Evolutionary conservation across 176 grass and related monocot genomes (phyloP).

Genomic region (Canna indica): DNA sequence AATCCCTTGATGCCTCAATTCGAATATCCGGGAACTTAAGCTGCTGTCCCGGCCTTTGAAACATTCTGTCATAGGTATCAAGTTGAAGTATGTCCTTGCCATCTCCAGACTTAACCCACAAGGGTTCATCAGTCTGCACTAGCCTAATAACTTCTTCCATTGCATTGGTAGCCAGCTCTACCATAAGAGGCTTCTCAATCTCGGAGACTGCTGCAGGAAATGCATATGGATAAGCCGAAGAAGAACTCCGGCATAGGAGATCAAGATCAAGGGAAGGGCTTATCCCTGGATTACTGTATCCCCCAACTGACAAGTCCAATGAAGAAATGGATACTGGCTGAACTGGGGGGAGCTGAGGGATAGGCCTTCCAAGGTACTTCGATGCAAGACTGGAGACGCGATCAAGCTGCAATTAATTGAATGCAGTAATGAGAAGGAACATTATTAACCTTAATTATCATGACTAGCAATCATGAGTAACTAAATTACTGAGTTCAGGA

Average conservation of each 20-base stretch:
- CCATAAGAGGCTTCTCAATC: slow-evolving; percentile 64
- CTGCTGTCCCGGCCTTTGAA: slow-evolving; percentile 38
- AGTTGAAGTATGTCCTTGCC: slow-evolving; percentile 39
- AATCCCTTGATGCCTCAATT: slow-evolving; percentile 64
- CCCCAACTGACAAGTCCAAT: slow-evolving; percentile 52
- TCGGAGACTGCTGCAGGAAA: slow-evolving; percentile 27
- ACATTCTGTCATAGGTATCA: slow-evolving; percentile 54
- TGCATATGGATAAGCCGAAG: slow-evolving; percentile 41
- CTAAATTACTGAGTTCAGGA: not conserved
- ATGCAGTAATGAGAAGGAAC: slow-evolving; percentile 10
- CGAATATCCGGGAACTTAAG: slow-evolving; percentile 38
- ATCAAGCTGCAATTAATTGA: slow-evolving; percentile 49
- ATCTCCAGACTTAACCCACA: slow-evolving; percentile 54
- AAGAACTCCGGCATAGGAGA: slow-evolving; percentile 46
- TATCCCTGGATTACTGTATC: slow-evolving; percentile 14
- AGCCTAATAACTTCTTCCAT: slow-evolving; percentile 80
- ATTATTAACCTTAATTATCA: not conserved
- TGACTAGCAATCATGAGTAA: not conserved
- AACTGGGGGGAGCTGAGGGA: slow-evolving; percentile 54
- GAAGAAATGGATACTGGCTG: slow-evolving; percentile 38
- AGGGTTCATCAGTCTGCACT: slow-evolving; percentile 48
- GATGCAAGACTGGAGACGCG: slow-evolving; percentile 63
- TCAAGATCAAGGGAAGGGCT: slow-evolving; percentile 71
- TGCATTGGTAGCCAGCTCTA: slow-evolving; percentile 47
- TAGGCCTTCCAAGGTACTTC: slow-evolving; percentile 71